These are phyloP conservation scores for Sordariomycetes sp. DNA, from an alignment of 2,329 filamentous ascomycete genomes.

Conservation along the genomic window DNA sequence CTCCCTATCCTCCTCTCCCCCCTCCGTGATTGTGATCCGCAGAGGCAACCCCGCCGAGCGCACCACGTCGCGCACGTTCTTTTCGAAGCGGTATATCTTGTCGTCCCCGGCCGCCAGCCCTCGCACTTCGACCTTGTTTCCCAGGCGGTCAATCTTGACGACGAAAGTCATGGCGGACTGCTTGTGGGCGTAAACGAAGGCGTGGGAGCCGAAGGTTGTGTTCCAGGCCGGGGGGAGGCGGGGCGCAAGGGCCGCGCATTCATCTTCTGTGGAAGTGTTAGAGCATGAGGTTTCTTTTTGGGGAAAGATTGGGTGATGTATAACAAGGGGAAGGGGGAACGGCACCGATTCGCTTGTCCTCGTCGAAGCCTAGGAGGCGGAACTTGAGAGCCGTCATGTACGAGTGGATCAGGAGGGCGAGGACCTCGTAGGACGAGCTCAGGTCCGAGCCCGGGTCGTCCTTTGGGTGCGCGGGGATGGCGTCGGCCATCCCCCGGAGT, in stretches of 20 bases:
- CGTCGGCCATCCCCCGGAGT: constrained; percentile 43
- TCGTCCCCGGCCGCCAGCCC: constrained; percentile 71
- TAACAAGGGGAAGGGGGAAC: background rate
- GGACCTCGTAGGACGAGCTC: constrained; percentile 63
- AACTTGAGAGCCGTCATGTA: constrained; percentile 74
- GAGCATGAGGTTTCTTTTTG: background rate
- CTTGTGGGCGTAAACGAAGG: constrained; percentile 76
- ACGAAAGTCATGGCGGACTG: constrained; percentile 79
- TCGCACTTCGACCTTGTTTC: constrained; percentile 71
- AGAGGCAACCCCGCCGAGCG: constrained; percentile 43
- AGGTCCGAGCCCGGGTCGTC: constrained; percentile 47
- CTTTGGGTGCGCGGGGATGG: constrained; percentile 38
- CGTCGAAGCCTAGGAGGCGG: constrained; percentile 67
- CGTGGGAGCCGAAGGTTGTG: constrained; percentile 51
- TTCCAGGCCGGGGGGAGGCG: constrained; percentile 74
- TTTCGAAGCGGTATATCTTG: constrained; percentile 64
- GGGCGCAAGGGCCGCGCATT: constrained; percentile 41
- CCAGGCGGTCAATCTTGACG: constrained; percentile 69
- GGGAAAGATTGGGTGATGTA: background rate
- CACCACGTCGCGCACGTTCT: constrained; percentile 59
- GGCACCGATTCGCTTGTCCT: constrained; percentile 61
- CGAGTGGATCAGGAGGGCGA: constrained; percentile 74
- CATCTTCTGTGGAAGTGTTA: constrained; percentile 23
- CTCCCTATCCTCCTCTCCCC: constrained; percentile 31
- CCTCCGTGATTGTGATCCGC: constrained; percentile 34